Percentiles rank a stretch among this genome's conserved stretches.
phyloP scores from a whole-genome alignment of 2,329 filamentous ascomycete genomes.

The Dryadomyces sulphureus region DNA sequence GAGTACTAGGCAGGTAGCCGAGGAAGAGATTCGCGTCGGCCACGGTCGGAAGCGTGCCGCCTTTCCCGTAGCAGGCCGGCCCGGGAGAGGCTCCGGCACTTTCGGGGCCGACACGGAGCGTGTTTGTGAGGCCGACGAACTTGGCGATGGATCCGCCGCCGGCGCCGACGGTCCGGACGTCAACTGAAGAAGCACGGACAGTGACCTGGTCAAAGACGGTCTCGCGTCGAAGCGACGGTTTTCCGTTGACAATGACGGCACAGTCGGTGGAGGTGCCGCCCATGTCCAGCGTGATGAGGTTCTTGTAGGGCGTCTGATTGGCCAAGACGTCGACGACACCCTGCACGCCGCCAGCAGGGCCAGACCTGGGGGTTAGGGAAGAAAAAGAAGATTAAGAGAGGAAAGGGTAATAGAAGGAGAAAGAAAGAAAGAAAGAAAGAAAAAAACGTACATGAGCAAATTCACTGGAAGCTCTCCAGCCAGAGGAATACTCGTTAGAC shows the following conservation, averaged over 20 bases:
- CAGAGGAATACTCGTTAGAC: constrained; percentile 27
- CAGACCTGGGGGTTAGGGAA: constrained; percentile 17
- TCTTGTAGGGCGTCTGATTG: constrained; percentile 28
- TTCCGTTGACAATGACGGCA: constrained; percentile 26
- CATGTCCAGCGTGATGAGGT: constrained; percentile 34
- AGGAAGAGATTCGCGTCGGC: constrained; percentile 32
- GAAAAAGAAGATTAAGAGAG: background rate
- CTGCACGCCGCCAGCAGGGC: constrained; percentile 32
- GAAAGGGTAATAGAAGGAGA: too few relatives aligned
- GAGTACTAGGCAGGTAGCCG: constrained; percentile 28
- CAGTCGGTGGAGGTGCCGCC: constrained; percentile 35
- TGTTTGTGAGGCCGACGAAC: constrained; percentile 30
- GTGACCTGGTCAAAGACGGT: constrained; percentile 27
- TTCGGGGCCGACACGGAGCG: constrained; percentile 33
- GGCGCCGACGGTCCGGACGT: constrained; percentile 32
- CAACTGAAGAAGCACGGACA: constrained; percentile 29
- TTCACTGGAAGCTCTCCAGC: constrained; percentile 31
- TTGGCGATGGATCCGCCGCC: constrained; percentile 33
- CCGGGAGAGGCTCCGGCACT: constrained; percentile 32
- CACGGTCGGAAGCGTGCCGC: constrained; percentile 28
- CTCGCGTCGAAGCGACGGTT: constrained; percentile 27
- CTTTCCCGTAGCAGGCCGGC: constrained; percentile 32
- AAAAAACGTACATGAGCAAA: constrained; percentile 25
- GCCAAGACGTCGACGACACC: constrained; percentile 30
- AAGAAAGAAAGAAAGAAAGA: too few relatives aligned